Conservation (phyloP, 352 stramenopile species). For the Pythium plurisporium region DNA sequence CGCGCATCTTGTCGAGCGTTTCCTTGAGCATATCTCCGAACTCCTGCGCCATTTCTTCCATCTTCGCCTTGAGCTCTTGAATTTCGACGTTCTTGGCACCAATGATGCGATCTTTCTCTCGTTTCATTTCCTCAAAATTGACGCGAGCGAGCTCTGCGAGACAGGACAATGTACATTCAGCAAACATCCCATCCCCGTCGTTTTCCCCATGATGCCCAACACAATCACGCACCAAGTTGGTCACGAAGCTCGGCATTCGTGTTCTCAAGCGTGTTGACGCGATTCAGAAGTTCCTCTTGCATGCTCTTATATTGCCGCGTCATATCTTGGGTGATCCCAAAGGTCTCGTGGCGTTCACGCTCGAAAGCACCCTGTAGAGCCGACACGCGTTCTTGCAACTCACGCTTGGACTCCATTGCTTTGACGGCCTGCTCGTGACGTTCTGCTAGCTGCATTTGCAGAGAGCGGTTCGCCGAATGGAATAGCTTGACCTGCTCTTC, state of each 20-base stretch:
- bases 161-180: too few species aligned
- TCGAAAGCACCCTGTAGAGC: slow-evolving; percentile 88
- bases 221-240: slow-evolving; percentile 82
- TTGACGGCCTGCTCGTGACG: slow-evolving; percentile 81
- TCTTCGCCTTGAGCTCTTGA: slow-evolving; percentile 89
- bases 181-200: too few species aligned
- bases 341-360: slow-evolving; percentile 79
- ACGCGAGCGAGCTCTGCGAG: slow-evolving; percentile 75
- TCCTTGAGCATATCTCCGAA: slow-evolving; percentile 95
- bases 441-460: slow-evolving; percentile 89
- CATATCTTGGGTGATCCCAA: slow-evolving; percentile 94
- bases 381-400: slow-evolving; percentile 75
- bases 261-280: slow-evolving; percentile 86
- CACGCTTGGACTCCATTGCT: slow-evolving; percentile 85
- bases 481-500: slow-evolving; percentile 86
- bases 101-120: slow-evolving; percentile 90
- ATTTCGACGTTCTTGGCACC: slow-evolving; percentile 88
- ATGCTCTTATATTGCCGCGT: slow-evolving; percentile 97
- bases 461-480: slow-evolving; percentile 73
- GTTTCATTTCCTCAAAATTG: slow-evolving; percentile 86
- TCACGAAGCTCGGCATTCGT: slow-evolving; percentile 91
- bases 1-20: slow-evolving; percentile 92
- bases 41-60: slow-evolving; percentile 93
- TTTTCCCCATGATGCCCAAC: too few species aligned
- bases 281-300: slow-evolving; percentile 90